A percentile compares a stretch with the other conserved stretches of the same genome.
These are phyloP conservation scores for Cylindrotheca fusiformis DNA, from an alignment of 108 stramenopile genomes.

Conservation along the genomic window DNA sequence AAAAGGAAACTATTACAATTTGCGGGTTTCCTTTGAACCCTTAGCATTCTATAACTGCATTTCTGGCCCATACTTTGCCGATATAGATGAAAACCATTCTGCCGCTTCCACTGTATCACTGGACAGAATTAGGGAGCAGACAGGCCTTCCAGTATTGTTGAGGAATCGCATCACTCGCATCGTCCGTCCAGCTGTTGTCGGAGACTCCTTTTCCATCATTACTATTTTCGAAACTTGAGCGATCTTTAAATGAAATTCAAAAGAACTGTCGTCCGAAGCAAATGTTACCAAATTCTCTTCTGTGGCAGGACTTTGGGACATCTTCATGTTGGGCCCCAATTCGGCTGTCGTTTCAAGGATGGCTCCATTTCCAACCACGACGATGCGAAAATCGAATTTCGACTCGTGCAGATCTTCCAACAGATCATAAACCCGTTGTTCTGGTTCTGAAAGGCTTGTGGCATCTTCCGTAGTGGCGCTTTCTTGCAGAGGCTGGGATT, in stretches of 20 bases:
- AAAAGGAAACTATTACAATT: no score
- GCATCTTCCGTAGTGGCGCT: no score
- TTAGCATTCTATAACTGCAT: slow-evolving; percentile 17
- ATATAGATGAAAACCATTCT: slow-evolving; percentile 57
- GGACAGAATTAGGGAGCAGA: slow-evolving; percentile 64
- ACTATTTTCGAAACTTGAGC: slow-evolving; percentile 54
- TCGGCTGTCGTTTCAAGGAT: slow-evolving; percentile 77
- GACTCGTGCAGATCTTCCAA: slow-evolving; percentile 52
- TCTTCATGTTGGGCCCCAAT: slow-evolving; percentile 53
- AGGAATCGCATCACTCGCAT: slow-evolving; percentile 60
- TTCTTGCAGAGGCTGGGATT: no score
- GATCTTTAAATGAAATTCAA: slow-evolving; percentile 79
- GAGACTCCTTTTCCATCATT: slow-evolving; percentile 39
- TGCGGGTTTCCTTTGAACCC: no score
- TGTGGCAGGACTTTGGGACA: slow-evolving; percentile 57
- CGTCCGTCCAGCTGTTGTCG: slow-evolving; percentile 9
- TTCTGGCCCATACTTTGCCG: slow-evolving; percentile 45
- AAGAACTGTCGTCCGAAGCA: slow-evolving; percentile 63
- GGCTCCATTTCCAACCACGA: slow-evolving; percentile 83
- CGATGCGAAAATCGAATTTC: slow-evolving; percentile 59
- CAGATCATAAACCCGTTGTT: slow-evolving; percentile 40
- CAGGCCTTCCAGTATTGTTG: slow-evolving; percentile 43
- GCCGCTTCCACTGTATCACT: slow-evolving; percentile 41
- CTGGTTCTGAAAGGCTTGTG: slow-evolving; percentile 5
- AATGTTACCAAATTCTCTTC: slow-evolving; percentile 67